Evolutionary conservation across 2,329 filamentous ascomycete species (phyloP).

Genomic region (Thielaviopsis punctulata): DNA sequence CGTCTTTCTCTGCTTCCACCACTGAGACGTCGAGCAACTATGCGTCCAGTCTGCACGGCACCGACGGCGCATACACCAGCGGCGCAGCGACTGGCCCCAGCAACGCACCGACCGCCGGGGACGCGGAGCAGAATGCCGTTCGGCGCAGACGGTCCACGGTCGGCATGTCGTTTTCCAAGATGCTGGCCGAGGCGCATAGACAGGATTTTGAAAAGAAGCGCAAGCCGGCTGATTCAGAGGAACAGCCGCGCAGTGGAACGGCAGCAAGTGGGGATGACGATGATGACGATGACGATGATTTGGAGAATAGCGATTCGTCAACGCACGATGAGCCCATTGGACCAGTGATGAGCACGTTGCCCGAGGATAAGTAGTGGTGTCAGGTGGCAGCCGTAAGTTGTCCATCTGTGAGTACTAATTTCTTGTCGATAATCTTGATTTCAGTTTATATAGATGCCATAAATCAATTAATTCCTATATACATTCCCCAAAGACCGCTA

Average conservation of each 20-base stretch:
- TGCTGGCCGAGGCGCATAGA: constrained; percentile 70
- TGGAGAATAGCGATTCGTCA: constrained; percentile 3
- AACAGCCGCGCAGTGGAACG: constrained; percentile 14
- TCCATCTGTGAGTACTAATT: too few species aligned
- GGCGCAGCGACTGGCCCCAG: not conserved
- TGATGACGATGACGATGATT: constrained; percentile 20
- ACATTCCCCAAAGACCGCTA: too few species aligned
- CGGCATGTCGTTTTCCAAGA: constrained; percentile 31
- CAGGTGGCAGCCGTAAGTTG: too few species aligned
- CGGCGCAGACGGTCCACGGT: constrained; percentile 21
- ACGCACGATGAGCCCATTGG: not conserved
- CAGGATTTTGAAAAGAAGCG: constrained; percentile 82
- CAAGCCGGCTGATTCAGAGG: constrained; percentile 17
- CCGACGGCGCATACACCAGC: not conserved
- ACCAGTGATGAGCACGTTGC: not conserved
- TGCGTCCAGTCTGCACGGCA: not conserved
- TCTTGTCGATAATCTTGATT: too few species aligned
- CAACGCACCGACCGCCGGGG: constrained; percentile 13
- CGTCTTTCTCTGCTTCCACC: constrained; percentile 7
- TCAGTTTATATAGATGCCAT: too few species aligned
- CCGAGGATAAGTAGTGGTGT: too few species aligned
- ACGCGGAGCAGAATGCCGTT: constrained; percentile 1
- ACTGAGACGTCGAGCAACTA: not conserved
- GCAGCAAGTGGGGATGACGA: constrained; percentile 16
- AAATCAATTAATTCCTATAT: too few species aligned